phyloP scores from a whole-genome alignment of 2,329 filamentous ascomycete species.

The Sporothrix brunneoviolacea region DNA sequence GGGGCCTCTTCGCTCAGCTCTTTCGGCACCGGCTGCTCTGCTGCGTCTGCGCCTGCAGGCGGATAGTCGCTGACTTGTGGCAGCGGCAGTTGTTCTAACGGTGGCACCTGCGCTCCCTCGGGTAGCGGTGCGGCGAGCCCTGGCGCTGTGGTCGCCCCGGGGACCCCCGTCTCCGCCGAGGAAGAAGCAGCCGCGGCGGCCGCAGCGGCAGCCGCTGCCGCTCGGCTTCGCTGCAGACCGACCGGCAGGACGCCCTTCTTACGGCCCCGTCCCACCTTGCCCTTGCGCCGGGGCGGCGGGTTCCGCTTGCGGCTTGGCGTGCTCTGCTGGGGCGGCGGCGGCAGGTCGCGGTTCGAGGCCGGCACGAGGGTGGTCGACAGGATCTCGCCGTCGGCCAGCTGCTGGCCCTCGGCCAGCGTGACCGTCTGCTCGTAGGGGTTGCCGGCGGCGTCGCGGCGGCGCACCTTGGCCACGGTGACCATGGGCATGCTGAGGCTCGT shows the following conservation, averaged over 20 bases:
- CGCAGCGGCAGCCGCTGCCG: slow-evolving; percentile 10
- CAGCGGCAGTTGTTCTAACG: slow-evolving; percentile 2
- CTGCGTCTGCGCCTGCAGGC: background rate
- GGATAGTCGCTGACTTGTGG: background rate
- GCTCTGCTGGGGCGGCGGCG: slow-evolving; percentile 28
- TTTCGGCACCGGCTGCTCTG: background rate
- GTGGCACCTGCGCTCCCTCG: background rate
- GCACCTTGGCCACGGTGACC: slow-evolving; percentile 72
- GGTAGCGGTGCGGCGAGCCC: no score
- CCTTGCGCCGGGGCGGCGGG: slow-evolving; percentile 73
- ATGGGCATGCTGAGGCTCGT: slow-evolving; percentile 38
- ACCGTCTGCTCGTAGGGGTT: slow-evolving; percentile 81
- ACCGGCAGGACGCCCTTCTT: slow-evolving; percentile 63
- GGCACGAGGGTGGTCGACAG: slow-evolving; percentile 53
- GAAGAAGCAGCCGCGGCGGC: slow-evolving; percentile 9
- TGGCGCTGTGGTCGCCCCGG: no score
- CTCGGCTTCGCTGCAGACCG: slow-evolving; percentile 15
- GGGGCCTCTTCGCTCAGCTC: background rate
- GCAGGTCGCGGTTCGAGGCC: slow-evolving; percentile 44
- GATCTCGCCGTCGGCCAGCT: slow-evolving; percentile 75
- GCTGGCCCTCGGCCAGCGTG: slow-evolving; percentile 70
- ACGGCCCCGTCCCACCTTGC: slow-evolving; percentile 63
- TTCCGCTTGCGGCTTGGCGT: slow-evolving; percentile 54
- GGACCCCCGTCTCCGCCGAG: slow-evolving; percentile 25
- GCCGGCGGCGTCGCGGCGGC: slow-evolving; percentile 68